Evolutionary conservation across 345 rosid species (phyloP), one percentile per base, ranked within the genome.

Genomic region (Rhodamnia argentea): DNA sequence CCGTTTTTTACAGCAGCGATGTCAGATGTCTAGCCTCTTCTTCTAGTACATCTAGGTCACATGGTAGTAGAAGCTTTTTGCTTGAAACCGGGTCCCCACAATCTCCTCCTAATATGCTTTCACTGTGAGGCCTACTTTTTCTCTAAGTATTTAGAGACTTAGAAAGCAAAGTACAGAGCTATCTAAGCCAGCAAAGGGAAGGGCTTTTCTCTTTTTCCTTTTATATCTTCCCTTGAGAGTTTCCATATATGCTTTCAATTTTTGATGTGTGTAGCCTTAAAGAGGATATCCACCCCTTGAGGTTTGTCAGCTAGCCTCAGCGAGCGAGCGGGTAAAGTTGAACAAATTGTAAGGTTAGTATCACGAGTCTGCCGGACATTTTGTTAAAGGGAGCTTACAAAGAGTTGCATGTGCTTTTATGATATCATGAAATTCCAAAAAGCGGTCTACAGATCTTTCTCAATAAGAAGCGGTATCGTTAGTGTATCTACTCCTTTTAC

Each of bases 11-110:
- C 87, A 93, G 94, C 9, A 93, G 93, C 8, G 98, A 96, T 86
- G 96, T 87, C 58, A 92, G 95, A 84, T 87, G 88, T 92, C 91
- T 94, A 84, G 95, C 98, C 57, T 95, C 98, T 87, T 96, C 99
- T 20, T 95, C 99, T 9, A 95, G 98, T 86, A 97, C 99, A 78
- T 91, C 99, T 42, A 92, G 98, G 90, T 97, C 99, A 24, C 94
- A 94, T 92, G 95, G 98, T 75, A 97, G 99, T 87, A 86, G 96
- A 89, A 97, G 96, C 90, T 94, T 94, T 89, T 89, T 97, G 87
- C 95, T 97, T 22, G 98, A 95, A 88, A 92, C 91, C 32, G 94
- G 96, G 40, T 97, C 99, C 29, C 98, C 98, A 16, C 96, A 91
- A 52, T 96, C 98, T 90, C 97, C 95, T 57, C 87, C 90, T 29